phyloP scores from a whole-genome alignment of 306 rosid species.

The Inga leiocalycina region DNA sequence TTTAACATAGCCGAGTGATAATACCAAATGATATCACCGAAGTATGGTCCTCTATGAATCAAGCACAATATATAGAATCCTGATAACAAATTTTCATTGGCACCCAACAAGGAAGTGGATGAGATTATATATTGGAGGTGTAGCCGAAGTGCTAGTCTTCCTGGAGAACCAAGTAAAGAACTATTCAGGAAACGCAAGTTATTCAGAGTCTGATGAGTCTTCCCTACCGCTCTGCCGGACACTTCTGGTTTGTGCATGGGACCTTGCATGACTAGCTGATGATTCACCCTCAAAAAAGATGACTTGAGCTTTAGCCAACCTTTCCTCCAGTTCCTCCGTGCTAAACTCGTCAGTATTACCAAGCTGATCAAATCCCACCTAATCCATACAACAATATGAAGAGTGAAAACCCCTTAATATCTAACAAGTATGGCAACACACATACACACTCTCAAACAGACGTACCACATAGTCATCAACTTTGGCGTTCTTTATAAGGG shows the following conservation, averaged over 20 bases:
- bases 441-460: not conserved
- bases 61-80: slow-evolving; percentile 21
- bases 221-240: slow-evolving; percentile 65
- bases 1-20: slow-evolving; percentile 14
- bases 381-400: slow-evolving; percentile 16
- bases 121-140: slow-evolving; percentile 1
- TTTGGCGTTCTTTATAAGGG: slow-evolving; percentile 92
- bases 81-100: slow-evolving; percentile 6
- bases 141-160: slow-evolving; percentile 11
- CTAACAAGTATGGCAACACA: not conserved
- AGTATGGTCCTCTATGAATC: slow-evolving; percentile 1
- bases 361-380: slow-evolving; percentile 98
- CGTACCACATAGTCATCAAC: slow-evolving; percentile 98
- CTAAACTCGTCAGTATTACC: slow-evolving; percentile 81
- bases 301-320: slow-evolving; percentile 33
- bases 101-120: slow-evolving; percentile 12
- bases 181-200: slow-evolving; percentile 31
- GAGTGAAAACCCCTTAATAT: not conserved
- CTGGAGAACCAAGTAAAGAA: slow-evolving; percentile 7
- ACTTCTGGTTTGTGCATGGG: slow-evolving; percentile 49
- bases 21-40: slow-evolving; percentile 21
- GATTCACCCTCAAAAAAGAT: slow-evolving; percentile 84
- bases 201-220: slow-evolving; percentile 94
- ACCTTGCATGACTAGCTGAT: slow-evolving; percentile 54
- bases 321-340: slow-evolving; percentile 22